Evolutionary conservation across 139 green algal species (phyloP).

Genomic region (Coccomyxa sp.): DNA sequence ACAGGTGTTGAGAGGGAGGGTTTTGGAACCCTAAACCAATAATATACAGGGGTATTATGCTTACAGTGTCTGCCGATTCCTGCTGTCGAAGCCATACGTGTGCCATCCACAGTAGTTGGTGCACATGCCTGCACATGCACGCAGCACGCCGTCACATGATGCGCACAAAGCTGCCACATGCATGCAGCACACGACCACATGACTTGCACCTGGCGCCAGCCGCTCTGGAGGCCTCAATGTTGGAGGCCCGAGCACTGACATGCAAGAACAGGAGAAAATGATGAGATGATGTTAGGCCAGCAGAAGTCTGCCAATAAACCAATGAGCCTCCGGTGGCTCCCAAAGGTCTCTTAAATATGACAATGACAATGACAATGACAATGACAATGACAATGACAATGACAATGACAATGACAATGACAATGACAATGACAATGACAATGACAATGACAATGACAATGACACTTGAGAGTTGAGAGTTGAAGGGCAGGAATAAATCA

Average conservation of each 20-base stretch:
- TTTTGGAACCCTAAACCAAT: too few relatives aligned
- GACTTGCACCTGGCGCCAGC: not conserved
- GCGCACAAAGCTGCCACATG: not conserved
- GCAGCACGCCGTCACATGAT: not conserved
- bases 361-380: too few relatives aligned
- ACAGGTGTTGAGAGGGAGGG: too few relatives aligned
- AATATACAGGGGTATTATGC: not conserved
- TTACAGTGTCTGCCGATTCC: not conserved
- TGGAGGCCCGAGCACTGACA: not conserved
- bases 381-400: too few relatives aligned
- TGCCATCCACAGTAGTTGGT: constrained; percentile 1
- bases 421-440: too few relatives aligned
- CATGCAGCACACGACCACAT: not conserved
- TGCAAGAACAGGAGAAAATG: not conserved
- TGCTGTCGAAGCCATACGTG: not conserved
- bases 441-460: too few relatives aligned
- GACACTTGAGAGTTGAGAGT: too few relatives aligned
- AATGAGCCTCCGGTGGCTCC: too few relatives aligned
- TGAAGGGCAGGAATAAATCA: too few relatives aligned
- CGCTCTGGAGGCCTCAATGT: not conserved
- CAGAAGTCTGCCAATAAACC: not conserved
- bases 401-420: too few relatives aligned
- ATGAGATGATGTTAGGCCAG: not conserved
- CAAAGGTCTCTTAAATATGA: too few relatives aligned
- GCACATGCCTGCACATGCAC: not conserved